Evolutionary conservation across 169 alveolate species (phyloP).

Genomic region (Plasmodium blacklocki): DNA sequence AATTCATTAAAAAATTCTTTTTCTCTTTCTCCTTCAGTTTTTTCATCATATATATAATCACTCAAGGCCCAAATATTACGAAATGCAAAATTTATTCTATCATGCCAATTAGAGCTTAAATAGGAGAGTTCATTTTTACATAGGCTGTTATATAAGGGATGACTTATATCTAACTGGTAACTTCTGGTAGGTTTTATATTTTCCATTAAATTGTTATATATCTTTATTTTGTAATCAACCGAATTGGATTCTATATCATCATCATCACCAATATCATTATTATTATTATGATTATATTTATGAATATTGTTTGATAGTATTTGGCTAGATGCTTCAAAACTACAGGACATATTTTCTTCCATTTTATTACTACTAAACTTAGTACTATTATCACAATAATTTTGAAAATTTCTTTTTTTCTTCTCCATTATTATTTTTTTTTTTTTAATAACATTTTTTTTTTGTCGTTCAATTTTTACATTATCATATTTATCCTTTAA

Average conservation of each 20-base stretch:
- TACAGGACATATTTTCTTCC: no score
- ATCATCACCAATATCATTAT: background rate
- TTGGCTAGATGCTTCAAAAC: no score
- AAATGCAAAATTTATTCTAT: conserved; percentile 71
- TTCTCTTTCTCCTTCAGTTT: conserved; percentile 64
- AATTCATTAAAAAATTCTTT: conserved; percentile 54
- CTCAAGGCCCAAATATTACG: conserved; percentile 67
- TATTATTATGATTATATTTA: background rate
- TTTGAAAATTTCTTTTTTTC: background rate
- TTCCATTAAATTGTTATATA: conserved; percentile 34
- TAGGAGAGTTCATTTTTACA: conserved; percentile 58
- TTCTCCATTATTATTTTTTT: background rate
- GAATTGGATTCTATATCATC: background rate
- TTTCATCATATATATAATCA: conserved; percentile 63
- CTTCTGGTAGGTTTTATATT: conserved; percentile 56
- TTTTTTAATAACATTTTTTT: background rate
- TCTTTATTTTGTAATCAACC: conserved; percentile 10
- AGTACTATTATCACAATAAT: background rate
- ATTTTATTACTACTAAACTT: background rate
- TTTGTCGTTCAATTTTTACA: background rate
- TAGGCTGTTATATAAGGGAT: conserved; percentile 60
- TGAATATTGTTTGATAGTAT: background rate
- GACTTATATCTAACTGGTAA: conserved; percentile 34
- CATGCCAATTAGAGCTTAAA: conserved; percentile 77
- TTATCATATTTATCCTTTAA: background rate